Conservation (phyloP, 768 basidiomycete genomes). For the Leucogyrophana mollusca region DNA sequence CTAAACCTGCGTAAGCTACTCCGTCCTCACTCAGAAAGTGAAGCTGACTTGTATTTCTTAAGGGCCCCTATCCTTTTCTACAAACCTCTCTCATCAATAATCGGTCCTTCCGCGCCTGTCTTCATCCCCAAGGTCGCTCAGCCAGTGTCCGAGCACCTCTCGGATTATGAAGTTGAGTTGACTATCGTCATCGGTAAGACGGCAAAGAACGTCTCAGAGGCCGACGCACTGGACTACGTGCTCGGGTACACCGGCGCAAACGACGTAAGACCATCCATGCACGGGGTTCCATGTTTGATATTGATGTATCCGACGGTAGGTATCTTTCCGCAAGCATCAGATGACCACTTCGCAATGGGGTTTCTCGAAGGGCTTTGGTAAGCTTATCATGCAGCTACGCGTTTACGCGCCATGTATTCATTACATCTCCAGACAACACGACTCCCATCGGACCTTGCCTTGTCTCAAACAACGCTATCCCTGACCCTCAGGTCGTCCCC, state of each 20-base stretch:
- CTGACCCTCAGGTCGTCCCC: slow-evolving; percentile 62
- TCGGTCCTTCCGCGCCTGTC: slow-evolving; percentile 68
- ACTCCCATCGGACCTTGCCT: slow-evolving; percentile 80
- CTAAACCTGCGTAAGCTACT: slow-evolving; percentile 56
- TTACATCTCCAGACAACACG: slow-evolving; percentile 27
- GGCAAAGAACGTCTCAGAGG: slow-evolving; percentile 77
- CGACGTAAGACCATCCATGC: slow-evolving; percentile 49
- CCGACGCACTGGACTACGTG: slow-evolving; percentile 82
- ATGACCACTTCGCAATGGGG: slow-evolving; percentile 82
- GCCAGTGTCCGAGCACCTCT: slow-evolving; percentile 65
- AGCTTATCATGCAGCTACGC: slow-evolving; percentile 9
- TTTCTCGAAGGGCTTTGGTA: slow-evolving; percentile 86
- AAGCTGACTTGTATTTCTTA: background rate
- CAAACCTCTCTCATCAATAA: slow-evolving; percentile 69
- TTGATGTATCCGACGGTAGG: slow-evolving; percentile 31
- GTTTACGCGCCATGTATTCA: background rate
- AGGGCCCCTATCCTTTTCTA: slow-evolving; percentile 78
- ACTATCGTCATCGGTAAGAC: slow-evolving; percentile 81
- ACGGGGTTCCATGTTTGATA: background rate
- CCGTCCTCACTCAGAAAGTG: background rate
- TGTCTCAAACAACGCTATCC: slow-evolving; percentile 61
- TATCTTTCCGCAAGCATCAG: slow-evolving; percentile 84
- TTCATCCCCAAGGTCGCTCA: slow-evolving; percentile 66
- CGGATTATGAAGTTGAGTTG: slow-evolving; percentile 84
- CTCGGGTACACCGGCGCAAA: slow-evolving; percentile 81